Percentiles rank a stretch among this genome's conserved stretches.
phyloP scores from a whole-genome alignment of 1,284 basidiomycete species.

The Microbotryum lychnidis-dioicae region DNA sequence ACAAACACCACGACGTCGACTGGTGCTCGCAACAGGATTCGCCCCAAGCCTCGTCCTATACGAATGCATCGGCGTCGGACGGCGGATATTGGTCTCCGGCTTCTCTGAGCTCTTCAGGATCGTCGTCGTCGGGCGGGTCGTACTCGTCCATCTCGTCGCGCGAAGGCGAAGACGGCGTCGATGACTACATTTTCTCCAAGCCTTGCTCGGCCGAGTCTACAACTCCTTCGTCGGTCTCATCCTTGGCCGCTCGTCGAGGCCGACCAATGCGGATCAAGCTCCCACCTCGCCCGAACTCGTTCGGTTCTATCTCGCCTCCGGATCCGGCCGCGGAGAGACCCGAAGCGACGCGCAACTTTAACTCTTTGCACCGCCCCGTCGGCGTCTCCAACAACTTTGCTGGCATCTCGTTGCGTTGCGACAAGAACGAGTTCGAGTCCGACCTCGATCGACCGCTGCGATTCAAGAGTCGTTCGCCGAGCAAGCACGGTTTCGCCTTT shows the following conservation, averaged over 20 bases:
- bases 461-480: neutral
- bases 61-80: too few species aligned
- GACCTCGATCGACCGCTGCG: neutral
- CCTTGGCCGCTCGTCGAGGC: neutral
- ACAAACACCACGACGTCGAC: too few species aligned
- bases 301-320: neutral
- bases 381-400: conserved; percentile 4
- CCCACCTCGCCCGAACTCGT: neutral
- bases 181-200: too few species aligned
- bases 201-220: too few species aligned
- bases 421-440: neutral
- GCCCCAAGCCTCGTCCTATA: too few species aligned
- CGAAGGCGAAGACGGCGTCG: too few species aligned
- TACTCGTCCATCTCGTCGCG: too few species aligned
- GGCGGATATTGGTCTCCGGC: too few species aligned
- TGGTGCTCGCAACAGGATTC: too few species aligned
- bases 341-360: neutral
- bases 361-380: neutral
- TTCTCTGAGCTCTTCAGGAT: too few species aligned
- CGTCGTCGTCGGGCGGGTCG: too few species aligned
- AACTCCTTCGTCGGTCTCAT: neutral
- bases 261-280: neutral
- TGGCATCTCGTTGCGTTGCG: neutral
- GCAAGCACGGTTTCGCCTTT: conserved; percentile 2
- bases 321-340: neutral